Evolutionary conservation across 164 flowering plant genomes (phyloP).

Genomic region (Aristolochia fimbriata): DNA sequence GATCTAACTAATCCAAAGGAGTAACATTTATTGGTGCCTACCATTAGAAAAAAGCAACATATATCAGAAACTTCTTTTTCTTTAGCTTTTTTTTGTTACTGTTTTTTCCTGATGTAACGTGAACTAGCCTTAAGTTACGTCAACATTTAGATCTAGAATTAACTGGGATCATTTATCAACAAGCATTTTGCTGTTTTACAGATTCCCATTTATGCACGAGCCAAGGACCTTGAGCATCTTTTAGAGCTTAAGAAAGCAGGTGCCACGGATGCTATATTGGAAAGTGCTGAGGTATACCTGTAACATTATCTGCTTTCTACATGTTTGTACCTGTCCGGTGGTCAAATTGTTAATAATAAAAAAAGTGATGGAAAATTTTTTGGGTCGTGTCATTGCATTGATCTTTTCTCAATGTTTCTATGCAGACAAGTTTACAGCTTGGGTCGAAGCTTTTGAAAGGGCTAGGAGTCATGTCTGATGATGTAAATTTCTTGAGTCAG

Average conservation of each 20-base stretch:
- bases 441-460: slow-evolving; percentile 92
- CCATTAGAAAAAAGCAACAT: no score
- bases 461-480: slow-evolving; percentile 93
- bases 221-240: slow-evolving; percentile 71
- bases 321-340: no score
- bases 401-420: background rate
- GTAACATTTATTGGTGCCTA: no score
- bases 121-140: no score
- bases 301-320: no score
- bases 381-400: background rate
- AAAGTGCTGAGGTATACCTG: slow-evolving; percentile 65
- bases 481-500: slow-evolving; percentile 74
- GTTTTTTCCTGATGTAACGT: no score
- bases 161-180: background rate
- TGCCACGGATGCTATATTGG: slow-evolving; percentile 91
- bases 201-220: slow-evolving; percentile 91
- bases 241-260: slow-evolving; percentile 92
- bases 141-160: no score
- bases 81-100: no score
- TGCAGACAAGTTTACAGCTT: slow-evolving; percentile 96
- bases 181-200: slow-evolving; percentile 15
- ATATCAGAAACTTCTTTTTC: no score
- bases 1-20: no score
- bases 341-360: no score
- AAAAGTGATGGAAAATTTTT: no score